Conservation (phyloP, 495 filamentous ascomycete genomes). For the Penicillium canescens region DNA sequence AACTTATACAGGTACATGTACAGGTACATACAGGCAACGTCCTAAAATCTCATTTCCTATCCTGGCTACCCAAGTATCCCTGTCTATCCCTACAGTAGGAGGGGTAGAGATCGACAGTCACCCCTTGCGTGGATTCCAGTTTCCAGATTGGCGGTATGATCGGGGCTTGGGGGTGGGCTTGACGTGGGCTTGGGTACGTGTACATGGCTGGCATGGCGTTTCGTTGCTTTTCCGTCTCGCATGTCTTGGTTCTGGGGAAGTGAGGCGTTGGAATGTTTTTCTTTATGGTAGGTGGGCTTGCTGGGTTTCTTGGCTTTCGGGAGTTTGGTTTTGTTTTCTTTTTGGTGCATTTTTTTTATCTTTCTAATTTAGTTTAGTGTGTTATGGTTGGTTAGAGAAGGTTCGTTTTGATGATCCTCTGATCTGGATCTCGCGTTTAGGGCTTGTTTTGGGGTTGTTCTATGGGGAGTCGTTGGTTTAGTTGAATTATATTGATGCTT, state of each 20-base stretch:
- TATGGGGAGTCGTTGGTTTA: too few species aligned
- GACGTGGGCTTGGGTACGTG: background rate
- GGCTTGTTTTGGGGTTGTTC: too few species aligned
- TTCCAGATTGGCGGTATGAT: constrained; percentile 11
- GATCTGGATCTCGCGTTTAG: too few species aligned
- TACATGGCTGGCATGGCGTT: constrained; percentile 8
- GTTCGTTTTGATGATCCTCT: too few species aligned
- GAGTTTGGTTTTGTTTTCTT: background rate
- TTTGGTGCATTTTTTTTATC: background rate
- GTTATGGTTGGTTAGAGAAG: too few species aligned
- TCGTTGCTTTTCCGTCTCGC: constrained; percentile 2
- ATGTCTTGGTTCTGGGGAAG: background rate
- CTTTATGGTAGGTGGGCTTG: background rate
- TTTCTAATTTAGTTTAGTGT: too few species aligned
- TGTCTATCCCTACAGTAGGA: constrained; percentile 1
- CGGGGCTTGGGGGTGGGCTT: constrained; percentile 9
- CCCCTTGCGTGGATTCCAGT: constrained; percentile 21
- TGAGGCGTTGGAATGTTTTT: background rate
- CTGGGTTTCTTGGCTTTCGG: background rate
- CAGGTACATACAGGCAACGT: too few species aligned
- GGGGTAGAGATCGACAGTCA: constrained; percentile 8
- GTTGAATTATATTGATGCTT: too few species aligned
- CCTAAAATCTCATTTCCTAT: too few species aligned
- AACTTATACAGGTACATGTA: background rate
- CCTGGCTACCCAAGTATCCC: constrained; percentile 6